Evolutionary conservation across 2,329 filamentous ascomycete species (phyloP), one percentile per base, ranked within the genome.

Genomic region (Microdochium paspali): DNA sequence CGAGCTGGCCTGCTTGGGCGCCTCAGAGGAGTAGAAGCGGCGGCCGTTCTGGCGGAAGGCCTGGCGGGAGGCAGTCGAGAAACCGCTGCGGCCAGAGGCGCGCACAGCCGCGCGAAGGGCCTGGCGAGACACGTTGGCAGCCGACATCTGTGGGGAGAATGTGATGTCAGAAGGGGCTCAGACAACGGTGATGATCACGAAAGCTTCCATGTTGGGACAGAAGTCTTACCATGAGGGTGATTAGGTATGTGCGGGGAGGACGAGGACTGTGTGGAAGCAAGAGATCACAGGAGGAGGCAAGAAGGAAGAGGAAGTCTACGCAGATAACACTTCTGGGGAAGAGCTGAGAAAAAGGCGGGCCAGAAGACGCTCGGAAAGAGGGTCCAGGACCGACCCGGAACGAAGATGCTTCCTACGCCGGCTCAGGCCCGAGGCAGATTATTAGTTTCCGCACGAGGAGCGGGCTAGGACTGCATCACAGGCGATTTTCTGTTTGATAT

Each of bases 11-110:
- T 71, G 67, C 66, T 77, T 73, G 57, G 72, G 68, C 47, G 80
- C 69, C 67, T 82, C 82, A 48, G 85, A 85, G 42, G 90, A 84
- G 71, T 94, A 95, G 68, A 82, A 83, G 56, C 89, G 87, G 56
- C 84, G 85, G 60, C 80, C 80, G 60, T 84, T 76, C 62, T 83
- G 80, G 66, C 85, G 85, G 74, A 90, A 83, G 56, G 80, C 76
- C 59, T 85, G 79, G 56, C 84, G 79, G 47, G 77, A 74, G 43
- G 76, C 72, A 47, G 76, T 71, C 55, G 73, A 69, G 64, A 87
- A 76, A 54, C 79, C 72, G 59, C 72, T 77, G 59, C 77, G 80
- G 42, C 78, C 68, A 46, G 74, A 66, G 57, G 77, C 71, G 60
- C 79, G 79, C 61, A 84, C 70, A 49, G 82, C 72, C 55, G 75